Base-by-base conservation (phyloP, 768 basidiomycete species). In the Chalciporus sphaerocephalus region DNA sequence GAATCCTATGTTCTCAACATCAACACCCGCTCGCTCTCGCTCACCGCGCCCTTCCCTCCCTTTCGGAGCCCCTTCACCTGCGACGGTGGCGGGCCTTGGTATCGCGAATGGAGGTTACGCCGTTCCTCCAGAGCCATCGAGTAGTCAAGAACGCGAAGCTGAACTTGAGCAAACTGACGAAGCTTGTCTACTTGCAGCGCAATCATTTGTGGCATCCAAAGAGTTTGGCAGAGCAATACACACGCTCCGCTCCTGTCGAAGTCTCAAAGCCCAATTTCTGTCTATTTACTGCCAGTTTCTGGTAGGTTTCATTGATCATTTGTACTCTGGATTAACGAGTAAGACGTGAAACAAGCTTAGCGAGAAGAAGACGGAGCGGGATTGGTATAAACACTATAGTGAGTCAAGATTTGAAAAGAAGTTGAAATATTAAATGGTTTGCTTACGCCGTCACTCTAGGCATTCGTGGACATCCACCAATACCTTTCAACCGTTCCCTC, bases 351-450 rank as follows among this genome's bases (percentile, higher is more conserved):
- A 38, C 21, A 55, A 95, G 93, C 83, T 85, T 11, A 81, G 81
- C 46, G 94, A 97, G 70, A 86, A 86, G 59, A 81, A 80, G 53
- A 82, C 89, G 1, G 76, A 87, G 56, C 76, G 87, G 55, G 83
- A 87, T 47, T 92, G 90, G 89, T 88, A 92, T 69, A 83, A 83
- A 67, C 72, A 85, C 54, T 79, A 87, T 57, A 81, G 90, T 85
- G 51, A 51, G 82, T 72, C 9, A 36, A 12, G 49, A 38, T 21
- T 21, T 43, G 7, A 1, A 16, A 11, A 21, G 10, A 13, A 41
- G 17, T 33, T 11, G 34, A 16, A 16, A n/a, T 16, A 32, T 23
- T 5, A 25, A 23, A 21, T 22, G 21, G 2, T 28, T 41, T 32
- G 35, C 46, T 32, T 25, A 51, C 16, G 30, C 52, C 38, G 38